phyloP scores from a whole-genome alignment of 306 rosid species.

The Abrus pulchellus region DNA sequence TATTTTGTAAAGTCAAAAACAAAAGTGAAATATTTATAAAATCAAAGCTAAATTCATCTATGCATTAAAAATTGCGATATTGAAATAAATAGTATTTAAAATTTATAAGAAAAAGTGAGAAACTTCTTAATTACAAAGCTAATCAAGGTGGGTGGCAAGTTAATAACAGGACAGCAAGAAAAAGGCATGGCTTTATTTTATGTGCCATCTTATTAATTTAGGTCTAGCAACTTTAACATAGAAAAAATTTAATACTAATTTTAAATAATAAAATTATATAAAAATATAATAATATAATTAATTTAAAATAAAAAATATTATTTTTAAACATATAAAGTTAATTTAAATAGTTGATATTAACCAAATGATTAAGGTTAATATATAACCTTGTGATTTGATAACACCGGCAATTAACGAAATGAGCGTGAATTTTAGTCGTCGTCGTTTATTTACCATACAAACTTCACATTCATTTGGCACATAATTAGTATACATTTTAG shows the following conservation, averaged over 20 bases:
- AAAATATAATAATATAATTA: too few species aligned
- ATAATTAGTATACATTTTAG: not conserved
- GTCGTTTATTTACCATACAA: not conserved
- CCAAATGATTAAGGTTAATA: too few species aligned
- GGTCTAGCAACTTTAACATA: not conserved
- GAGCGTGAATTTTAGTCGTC: constrained; percentile 28
- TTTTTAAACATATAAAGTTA: too few species aligned
- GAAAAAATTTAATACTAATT: too few species aligned
- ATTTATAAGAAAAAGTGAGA: not conserved
- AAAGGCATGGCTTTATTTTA: constrained; percentile 15
- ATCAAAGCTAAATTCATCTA: too few species aligned
- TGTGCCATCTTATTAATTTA: not conserved
- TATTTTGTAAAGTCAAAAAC: too few species aligned
- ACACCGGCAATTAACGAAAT: constrained; percentile 21
- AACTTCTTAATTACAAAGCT: not conserved
- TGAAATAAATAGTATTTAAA: too few species aligned
- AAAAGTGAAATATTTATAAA: too few species aligned
- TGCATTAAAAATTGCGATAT: too few species aligned
- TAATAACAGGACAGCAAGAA: not conserved
- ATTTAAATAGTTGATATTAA: too few species aligned
- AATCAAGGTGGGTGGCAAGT: constrained; percentile 14
- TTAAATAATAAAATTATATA: too few species aligned
- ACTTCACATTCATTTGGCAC: not conserved
- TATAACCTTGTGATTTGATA: constrained; percentile 25
- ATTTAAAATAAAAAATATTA: too few species aligned